phyloP scores from a whole-genome alignment of 768 basidiomycete species.

The Panaeolus papilionaceus region DNA sequence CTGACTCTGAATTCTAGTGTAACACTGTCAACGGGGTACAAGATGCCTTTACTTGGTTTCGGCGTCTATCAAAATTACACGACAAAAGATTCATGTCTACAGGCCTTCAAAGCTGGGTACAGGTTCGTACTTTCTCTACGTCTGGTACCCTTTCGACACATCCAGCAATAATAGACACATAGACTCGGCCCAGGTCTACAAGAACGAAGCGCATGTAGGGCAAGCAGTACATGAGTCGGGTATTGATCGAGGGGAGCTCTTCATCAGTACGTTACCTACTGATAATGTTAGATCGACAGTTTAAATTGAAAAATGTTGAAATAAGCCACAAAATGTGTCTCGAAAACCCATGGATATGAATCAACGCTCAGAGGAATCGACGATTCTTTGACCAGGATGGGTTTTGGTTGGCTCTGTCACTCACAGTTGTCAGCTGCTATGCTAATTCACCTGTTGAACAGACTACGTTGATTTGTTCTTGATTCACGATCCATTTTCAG shows the following conservation, averaged over 20 bases:
- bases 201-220: slow-evolving; percentile 67
- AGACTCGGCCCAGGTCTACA: slow-evolving; percentile 73
- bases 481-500: slow-evolving; percentile 73
- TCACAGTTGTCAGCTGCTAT: background rate
- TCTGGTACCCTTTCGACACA: background rate
- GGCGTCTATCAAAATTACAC: slow-evolving; percentile 71
- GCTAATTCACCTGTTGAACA: slow-evolving; percentile 19
- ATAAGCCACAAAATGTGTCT: slow-evolving; percentile 67
- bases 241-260: slow-evolving; percentile 60
- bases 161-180: slow-evolving; percentile 46
- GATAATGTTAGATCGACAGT: background rate
- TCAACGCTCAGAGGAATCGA: slow-evolving; percentile 61
- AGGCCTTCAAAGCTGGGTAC: slow-evolving; percentile 69
- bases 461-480: slow-evolving; percentile 69
- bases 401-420: slow-evolving; percentile 48
- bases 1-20: slow-evolving; percentile 28
- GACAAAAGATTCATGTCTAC: slow-evolving; percentile 56
- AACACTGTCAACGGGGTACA: slow-evolving; percentile 42
- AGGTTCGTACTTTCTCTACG: slow-evolving; percentile 37
- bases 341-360: slow-evolving; percentile 64
- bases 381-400: slow-evolving; percentile 58
- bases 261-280: slow-evolving; percentile 60
- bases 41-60: slow-evolving; percentile 71
- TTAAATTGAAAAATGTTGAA: slow-evolving; percentile 14
- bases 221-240: slow-evolving; percentile 61